Base-by-base conservation (phyloP, 23 red algal species). In the Gracilaria domingensis region DNA sequence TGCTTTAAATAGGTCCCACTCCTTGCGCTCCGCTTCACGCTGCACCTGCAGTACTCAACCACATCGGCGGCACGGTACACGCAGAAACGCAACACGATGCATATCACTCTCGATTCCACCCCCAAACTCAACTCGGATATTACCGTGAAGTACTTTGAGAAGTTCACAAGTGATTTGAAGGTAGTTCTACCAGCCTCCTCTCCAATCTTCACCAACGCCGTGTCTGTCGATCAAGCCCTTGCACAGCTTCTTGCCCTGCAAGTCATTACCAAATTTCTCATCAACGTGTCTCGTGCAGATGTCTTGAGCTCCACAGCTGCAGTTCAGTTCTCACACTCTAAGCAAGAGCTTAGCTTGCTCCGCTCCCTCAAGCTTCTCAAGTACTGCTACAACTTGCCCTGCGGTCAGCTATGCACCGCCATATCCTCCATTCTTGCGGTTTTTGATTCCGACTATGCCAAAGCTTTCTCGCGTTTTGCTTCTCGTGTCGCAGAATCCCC, bases 371-470 rank as follows among this genome's bases (percentile, higher is more conserved):
- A 94, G 56, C 72, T 81, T 23, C 70, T 94, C 38, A 94, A 94
- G 74, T 94, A 87, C 62, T 88, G 82, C 53, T 94, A 94, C 77
- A 94, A 82, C 54, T 69, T 94, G 2, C 92, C 92, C 25, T 77
- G 58, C 61, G 81, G 82, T 23, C 81, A 87, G 30, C 61, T 94
- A 20, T 80, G 75, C 32, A 44, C 26, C 13, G 54, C 75, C 3
- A 47, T 94, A 30, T 26, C 92, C 21, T 45, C 39, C 29, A 82
- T 94, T 21, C 24, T 87, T 36, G 20, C 54, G 9, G 45, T 34
- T 38, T 82, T 73, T 47, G 72, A 87, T 42, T 29, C 83, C 29
- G 83, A 76, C 7, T 80, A 87, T 29, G 45, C 4, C 25, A 16
- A 38, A 45, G 39, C 36, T 4, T 80, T 87, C 32, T 42, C 51